Conservation (phyloP, 2,329 filamentous ascomycete species). For the Chaetomiaceae sp. region DNA sequence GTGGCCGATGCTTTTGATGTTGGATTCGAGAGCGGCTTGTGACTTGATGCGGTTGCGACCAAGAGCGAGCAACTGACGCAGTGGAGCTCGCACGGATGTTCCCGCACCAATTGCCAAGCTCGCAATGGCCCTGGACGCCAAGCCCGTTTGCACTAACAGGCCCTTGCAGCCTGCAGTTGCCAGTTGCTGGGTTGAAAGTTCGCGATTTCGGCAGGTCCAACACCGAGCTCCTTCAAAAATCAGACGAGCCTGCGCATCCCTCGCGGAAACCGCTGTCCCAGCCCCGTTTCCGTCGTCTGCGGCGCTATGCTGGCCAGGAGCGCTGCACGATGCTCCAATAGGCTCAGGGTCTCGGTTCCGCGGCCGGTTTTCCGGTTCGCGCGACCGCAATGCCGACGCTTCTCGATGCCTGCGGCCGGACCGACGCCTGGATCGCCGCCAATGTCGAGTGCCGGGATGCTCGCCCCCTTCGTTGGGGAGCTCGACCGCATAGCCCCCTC, state of each 20-base stretch:
- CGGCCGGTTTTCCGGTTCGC: constrained; percentile 23
- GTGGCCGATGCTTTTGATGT: constrained; percentile 11
- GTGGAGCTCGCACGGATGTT: constrained; percentile 13
- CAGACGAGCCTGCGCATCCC: constrained; percentile 4
- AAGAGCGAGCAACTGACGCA: constrained; percentile 21
- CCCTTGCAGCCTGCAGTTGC: not conserved
- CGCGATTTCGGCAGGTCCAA: constrained; percentile 9
- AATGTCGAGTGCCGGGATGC: constrained; percentile 33
- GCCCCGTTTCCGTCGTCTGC: constrained; percentile 7
- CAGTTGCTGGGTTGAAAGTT: not conserved
- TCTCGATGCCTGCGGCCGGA: constrained; percentile 33
- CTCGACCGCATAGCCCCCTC: constrained; percentile 85
- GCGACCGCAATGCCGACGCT: constrained; percentile 36
- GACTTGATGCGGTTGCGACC: constrained; percentile 12
- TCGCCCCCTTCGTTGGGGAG: constrained; percentile 58
- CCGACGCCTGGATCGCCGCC: constrained; percentile 21
- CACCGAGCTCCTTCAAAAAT: constrained; percentile 6
- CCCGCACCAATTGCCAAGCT: constrained; percentile 24
- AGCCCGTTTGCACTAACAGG: no score
- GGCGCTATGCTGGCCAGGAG: constrained; percentile 27
- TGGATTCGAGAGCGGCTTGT: constrained; percentile 8
- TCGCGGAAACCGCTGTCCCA: not conserved
- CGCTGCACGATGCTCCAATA: constrained; percentile 23
- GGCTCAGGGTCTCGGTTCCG: constrained; percentile 17
- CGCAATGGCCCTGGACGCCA: constrained; percentile 9